These are phyloP conservation scores for Monosporascus ibericus DNA, from an alignment of 2,329 filamentous ascomycete genomes.

Conservation along the genomic window DNA sequence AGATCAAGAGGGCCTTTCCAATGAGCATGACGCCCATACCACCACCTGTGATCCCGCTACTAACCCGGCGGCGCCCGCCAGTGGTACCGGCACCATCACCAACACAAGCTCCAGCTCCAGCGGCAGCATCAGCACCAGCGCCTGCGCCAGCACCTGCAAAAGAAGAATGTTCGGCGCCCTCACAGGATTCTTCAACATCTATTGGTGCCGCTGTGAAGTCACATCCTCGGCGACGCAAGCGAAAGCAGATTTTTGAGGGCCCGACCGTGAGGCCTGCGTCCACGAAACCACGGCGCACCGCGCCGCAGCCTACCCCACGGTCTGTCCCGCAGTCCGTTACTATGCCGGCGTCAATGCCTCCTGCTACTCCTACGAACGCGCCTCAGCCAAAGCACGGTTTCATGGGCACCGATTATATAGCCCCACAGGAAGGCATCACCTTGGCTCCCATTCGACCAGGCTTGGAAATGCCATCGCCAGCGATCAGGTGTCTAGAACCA, in stretches of 20 bases:
- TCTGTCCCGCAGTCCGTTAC: neutral
- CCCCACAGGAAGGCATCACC: constrained; percentile 9
- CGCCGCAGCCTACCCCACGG: neutral
- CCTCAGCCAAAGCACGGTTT: neutral
- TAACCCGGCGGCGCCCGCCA: neutral
- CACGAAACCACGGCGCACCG: constrained; percentile 1
- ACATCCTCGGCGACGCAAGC: constrained; percentile 40
- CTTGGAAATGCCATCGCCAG: constrained; percentile 15
- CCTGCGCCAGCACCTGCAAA: neutral
- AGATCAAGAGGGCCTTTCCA: constrained; percentile 6
- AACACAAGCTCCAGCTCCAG: neutral
- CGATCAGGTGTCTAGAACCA: constrained; percentile 21
- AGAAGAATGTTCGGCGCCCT: constrained; percentile 4
- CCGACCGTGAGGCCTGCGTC: neutral
- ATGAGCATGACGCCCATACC: neutral
- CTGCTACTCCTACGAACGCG: neutral
- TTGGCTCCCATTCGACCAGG: constrained; percentile 19
- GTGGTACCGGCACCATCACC: neutral
- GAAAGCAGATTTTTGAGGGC: constrained; percentile 26
- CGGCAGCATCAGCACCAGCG: neutral
- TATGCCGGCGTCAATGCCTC: neutral
- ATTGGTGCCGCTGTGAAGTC: constrained; percentile 48
- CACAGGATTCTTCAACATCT: constrained; percentile 26
- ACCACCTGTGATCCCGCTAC: neutral
- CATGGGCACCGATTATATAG: neutral